phyloP scores from a whole-genome alignment of 495 filamentous ascomycete species.

The Melanomma pulvis-pyrius region DNA sequence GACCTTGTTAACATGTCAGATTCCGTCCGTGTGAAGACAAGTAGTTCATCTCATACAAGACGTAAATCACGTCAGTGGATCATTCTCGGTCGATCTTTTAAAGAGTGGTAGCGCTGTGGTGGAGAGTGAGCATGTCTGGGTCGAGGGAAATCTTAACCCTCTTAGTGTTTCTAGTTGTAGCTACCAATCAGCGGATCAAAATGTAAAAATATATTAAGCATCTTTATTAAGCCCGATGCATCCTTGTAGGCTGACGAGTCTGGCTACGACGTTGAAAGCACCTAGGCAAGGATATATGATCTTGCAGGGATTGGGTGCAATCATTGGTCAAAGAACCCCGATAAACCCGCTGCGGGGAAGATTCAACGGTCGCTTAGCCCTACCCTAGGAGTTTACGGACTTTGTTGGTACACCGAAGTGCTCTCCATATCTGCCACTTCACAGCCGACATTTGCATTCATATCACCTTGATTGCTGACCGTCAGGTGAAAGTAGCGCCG shows the following conservation, averaged over 20 bases:
- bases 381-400: background rate
- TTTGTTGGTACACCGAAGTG: background rate
- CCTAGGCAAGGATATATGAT: background rate
- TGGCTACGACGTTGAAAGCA: background rate
- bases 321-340: background rate
- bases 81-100: too few species aligned
- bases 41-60: too few species aligned
- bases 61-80: too few species aligned
- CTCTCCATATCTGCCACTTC: background rate
- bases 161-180: background rate
- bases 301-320: background rate
- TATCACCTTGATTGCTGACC: background rate
- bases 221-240: conserved; percentile 1
- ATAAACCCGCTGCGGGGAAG: background rate
- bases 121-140: background rate
- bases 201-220: background rate
- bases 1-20: background rate
- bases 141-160: background rate
- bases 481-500: background rate
- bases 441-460: background rate
- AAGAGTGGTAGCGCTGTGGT: background rate
- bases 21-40: too few species aligned
- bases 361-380: conserved; percentile 1
- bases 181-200: background rate
- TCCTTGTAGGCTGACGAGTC: background rate